Evolutionary conservation across 306 rosid genomes (phyloP).

Genomic region (Quercus robur): DNA sequence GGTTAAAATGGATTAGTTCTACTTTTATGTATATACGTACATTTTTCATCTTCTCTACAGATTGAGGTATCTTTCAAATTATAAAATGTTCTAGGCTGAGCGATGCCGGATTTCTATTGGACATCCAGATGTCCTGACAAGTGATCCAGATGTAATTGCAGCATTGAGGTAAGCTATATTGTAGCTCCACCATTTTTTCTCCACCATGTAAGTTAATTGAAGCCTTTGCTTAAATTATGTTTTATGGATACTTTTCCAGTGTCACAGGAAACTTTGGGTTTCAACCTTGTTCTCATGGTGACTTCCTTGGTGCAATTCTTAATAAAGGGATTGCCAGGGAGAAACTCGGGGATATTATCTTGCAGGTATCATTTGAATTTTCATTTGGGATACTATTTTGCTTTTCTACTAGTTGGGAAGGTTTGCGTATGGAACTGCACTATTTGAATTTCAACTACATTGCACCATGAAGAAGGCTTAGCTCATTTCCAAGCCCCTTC

Average conservation of each 20-base stretch:
- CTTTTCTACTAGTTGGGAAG: background rate
- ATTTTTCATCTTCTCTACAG: slow-evolving; percentile 11
- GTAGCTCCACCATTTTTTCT: background rate
- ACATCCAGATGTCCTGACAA: slow-evolving; percentile 65
- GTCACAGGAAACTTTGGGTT: slow-evolving; percentile 78
- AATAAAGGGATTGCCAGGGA: slow-evolving; percentile 84
- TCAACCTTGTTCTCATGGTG: slow-evolving; percentile 84
- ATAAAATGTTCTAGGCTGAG: slow-evolving; percentile 64
- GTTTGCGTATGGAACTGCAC: background rate
- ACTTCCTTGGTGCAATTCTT: slow-evolving; percentile 87
- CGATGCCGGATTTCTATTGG: slow-evolving; percentile 91
- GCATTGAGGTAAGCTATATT: slow-evolving; percentile 63
- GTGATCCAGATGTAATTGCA: slow-evolving; percentile 80
- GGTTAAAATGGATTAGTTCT: slow-evolving; percentile 42
- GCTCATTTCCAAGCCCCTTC: background rate
- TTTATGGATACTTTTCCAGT: slow-evolving; percentile 41
- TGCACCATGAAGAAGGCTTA: background rate
- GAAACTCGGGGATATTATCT: slow-evolving; percentile 79
- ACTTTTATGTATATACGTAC: background rate
- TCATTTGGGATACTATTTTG: background rate
- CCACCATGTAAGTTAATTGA: slow-evolving; percentile 6
- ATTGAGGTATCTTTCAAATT: slow-evolving; percentile 8
- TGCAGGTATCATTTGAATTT: slow-evolving; percentile 56
- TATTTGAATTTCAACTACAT: background rate
- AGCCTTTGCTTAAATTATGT: slow-evolving; percentile 8